Percentiles rank a stretch among this genome's conserved stretches.
phyloP scores from a whole-genome alignment of 1,284 basidiomycete genomes.

The Moesziomyces antarcticus region DNA sequence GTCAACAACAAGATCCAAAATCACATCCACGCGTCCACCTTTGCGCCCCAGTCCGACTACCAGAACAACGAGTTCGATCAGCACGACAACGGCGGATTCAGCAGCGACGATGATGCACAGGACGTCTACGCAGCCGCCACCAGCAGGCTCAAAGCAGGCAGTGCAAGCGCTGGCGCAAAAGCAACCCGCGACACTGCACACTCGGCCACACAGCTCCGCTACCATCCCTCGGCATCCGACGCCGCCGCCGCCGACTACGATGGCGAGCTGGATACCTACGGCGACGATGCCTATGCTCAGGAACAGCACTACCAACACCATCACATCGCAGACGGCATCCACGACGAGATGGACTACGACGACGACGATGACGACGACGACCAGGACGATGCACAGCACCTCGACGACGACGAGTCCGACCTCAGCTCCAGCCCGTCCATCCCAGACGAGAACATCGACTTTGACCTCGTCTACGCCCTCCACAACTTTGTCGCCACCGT shows the following conservation, averaged over 20 bases:
- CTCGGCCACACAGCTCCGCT: conserved; percentile 5
- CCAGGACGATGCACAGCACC: conserved; percentile 58
- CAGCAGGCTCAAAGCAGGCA: conserved; percentile 47
- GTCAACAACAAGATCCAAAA: conserved; percentile 42
- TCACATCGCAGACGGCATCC: conserved; percentile 34
- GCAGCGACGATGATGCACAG: conserved; percentile 53
- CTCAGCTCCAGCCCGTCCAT: conserved; percentile 67
- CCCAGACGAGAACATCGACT: conserved; percentile 68
- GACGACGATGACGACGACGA: conserved; percentile 61
- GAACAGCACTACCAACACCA: conserved; percentile 32
- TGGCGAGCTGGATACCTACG: conserved; percentile 24
- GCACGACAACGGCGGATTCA: conserved; percentile 54
- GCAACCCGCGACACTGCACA: conserved; percentile 44
- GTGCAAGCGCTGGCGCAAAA: conserved; percentile 41
- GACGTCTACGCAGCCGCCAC: conserved; percentile 48
- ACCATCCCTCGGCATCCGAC: conserved; percentile 23
- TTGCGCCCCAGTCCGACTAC: conserved; percentile 29
- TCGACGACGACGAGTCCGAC: conserved; percentile 64
- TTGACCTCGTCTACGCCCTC: conserved; percentile 67
- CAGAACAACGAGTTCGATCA: conserved; percentile 23
- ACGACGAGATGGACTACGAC: conserved; percentile 53
- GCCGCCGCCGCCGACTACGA: conserved; percentile 21
- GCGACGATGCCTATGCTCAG: conserved; percentile 31
- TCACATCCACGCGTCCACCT: conserved; percentile 48
- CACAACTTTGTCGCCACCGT: conserved; percentile 67